Evolutionary conservation across 306 rosid genomes (phyloP).

Genomic region (Castanea mollissima): DNA sequence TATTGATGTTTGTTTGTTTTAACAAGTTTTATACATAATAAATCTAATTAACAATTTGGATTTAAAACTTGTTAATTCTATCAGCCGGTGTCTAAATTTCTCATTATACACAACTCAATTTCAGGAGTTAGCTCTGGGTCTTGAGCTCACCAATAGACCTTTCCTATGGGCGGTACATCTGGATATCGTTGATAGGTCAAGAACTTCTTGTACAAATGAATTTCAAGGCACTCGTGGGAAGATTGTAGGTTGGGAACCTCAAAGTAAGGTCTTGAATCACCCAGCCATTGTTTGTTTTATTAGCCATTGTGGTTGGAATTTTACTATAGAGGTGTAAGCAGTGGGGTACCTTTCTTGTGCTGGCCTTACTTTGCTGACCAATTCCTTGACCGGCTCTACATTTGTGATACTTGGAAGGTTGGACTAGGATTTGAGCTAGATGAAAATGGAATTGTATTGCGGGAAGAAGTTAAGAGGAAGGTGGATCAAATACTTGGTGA

Average conservation of each 20-base stretch:
- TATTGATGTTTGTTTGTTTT: too few species aligned
- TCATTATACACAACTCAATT: slow-evolving; percentile 2
- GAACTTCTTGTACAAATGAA: slow-evolving; percentile 19
- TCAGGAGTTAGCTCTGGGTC: slow-evolving; percentile 30
- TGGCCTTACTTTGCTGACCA: slow-evolving; percentile 32
- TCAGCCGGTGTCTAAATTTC: too few species aligned
- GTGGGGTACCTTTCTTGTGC: slow-evolving; percentile 35
- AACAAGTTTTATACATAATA: too few species aligned
- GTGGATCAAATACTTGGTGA: slow-evolving; percentile 18
- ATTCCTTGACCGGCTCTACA: slow-evolving; percentile 11
- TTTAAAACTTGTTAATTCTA: too few species aligned
- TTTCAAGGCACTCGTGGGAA: slow-evolving; percentile 25
- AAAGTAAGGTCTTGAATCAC: slow-evolving; percentile 38
- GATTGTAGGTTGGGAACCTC: slow-evolving; percentile 41
- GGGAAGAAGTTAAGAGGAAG: slow-evolving; percentile 20
- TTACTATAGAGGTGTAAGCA: slow-evolving; percentile 30
- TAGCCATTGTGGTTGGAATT: slow-evolving; percentile 60
- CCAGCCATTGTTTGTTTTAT: slow-evolving; percentile 43
- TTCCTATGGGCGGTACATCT: slow-evolving; percentile 33
- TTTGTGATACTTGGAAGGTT: slow-evolving; percentile 27
- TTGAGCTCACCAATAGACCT: slow-evolving; percentile 24
- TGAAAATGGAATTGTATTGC: not conserved
- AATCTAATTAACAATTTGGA: too few species aligned
- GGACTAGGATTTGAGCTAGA: slow-evolving; percentile 13
- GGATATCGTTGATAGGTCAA: not conserved